Evolutionary conservation across 495 filamentous ascomycete species (phyloP).

Genomic region (Xylaria flabelliformis): DNA sequence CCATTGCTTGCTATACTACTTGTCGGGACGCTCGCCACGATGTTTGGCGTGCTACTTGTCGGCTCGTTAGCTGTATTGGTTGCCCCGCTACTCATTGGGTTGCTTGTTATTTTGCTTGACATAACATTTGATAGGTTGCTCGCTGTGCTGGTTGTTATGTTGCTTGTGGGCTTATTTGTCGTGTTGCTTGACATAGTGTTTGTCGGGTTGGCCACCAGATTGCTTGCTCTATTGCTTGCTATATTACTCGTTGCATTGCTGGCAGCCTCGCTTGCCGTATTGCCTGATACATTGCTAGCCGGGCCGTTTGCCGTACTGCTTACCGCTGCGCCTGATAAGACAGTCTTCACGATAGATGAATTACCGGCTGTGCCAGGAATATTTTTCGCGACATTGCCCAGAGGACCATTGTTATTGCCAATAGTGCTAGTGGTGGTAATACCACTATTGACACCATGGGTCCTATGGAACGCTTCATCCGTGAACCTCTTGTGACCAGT

Average conservation of each 20-base stretch:
- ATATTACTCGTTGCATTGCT: background rate
- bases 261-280: background rate
- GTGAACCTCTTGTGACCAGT: slow-evolving; percentile 37
- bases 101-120: background rate
- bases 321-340: background rate
- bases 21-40: background rate
- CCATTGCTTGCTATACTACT: background rate
- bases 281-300: background rate
- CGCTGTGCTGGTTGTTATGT: background rate
- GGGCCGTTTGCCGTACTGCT: slow-evolving; percentile 7
- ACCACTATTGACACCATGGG: slow-evolving; percentile 11
- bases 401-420: background rate
- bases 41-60: background rate
- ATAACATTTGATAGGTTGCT: background rate
- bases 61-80: background rate
- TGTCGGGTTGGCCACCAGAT: background rate
- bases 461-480: slow-evolving; percentile 21
- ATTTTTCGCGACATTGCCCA: background rate
- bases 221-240: background rate
- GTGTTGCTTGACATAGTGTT: slow-evolving; percentile 1
- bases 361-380: background rate
- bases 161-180: background rate
- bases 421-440: background rate
- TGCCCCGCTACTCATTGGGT: background rate
- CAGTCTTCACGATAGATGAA: background rate